Evolutionary conservation across 2,329 filamentous ascomycete genomes (phyloP).

Genomic region (Fonsecaea pedrosoi): DNA sequence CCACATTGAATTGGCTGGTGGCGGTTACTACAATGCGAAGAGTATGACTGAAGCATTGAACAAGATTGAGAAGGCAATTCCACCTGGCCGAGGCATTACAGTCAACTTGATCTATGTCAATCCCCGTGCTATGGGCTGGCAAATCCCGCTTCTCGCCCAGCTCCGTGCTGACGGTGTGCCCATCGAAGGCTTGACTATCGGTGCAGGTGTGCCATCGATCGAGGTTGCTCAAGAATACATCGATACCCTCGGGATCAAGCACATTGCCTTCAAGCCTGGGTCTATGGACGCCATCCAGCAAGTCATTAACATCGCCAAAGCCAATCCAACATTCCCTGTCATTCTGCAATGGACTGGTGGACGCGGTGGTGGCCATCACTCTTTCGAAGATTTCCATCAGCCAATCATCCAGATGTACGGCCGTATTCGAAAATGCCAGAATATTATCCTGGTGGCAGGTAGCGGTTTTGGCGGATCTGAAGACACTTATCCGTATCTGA

Average conservation of each 20-base stretch:
- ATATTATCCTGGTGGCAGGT: slow-evolving; percentile 86
- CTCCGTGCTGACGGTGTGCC: slow-evolving; percentile 84
- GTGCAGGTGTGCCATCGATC: slow-evolving; percentile 90
- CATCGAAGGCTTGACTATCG: slow-evolving; percentile 90
- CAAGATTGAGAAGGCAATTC: slow-evolving; percentile 85
- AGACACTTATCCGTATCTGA: slow-evolving; percentile 91
- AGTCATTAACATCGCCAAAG: slow-evolving; percentile 90
- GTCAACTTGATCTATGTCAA: slow-evolving; percentile 93
- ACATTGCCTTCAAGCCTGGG: slow-evolving; percentile 93
- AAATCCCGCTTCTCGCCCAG: slow-evolving; percentile 81
- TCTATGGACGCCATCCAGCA: slow-evolving; percentile 86
- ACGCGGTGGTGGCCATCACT: slow-evolving; percentile 91
- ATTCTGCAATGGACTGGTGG: slow-evolving; percentile 95
- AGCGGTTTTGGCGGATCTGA: slow-evolving; percentile 90
- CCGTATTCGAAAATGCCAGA: slow-evolving; percentile 81
- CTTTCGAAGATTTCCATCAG: slow-evolving; percentile 93
- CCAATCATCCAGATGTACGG: slow-evolving; percentile 91
- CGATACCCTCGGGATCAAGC: slow-evolving; percentile 87
- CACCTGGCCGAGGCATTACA: slow-evolving; percentile 83
- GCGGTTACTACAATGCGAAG: slow-evolving; percentile 84
- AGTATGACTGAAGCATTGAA: slow-evolving; percentile 80
- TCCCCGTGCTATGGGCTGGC: slow-evolving; percentile 88
- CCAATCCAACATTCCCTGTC: slow-evolving; percentile 92
- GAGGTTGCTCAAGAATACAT: slow-evolving; percentile 95
- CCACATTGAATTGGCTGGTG: slow-evolving; percentile 86